Evolutionary conservation across 768 basidiomycete genomes (phyloP), one percentile per base, ranked within the genome.

Genomic region (Rhodotorula paludigena): DNA sequence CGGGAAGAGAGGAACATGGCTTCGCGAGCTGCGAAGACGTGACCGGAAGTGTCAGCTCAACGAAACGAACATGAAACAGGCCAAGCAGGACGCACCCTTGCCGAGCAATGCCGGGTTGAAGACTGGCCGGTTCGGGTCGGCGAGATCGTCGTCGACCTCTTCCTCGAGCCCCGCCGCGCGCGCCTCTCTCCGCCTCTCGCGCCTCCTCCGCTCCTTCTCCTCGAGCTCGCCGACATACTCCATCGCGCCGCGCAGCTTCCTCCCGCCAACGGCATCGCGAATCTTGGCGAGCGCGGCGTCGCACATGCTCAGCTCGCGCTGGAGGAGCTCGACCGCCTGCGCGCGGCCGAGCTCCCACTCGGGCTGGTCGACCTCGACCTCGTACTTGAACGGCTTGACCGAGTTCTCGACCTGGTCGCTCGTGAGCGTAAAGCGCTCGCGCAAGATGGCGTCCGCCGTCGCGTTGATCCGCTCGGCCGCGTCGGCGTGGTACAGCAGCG

Each of bases 361-460:
- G 48, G 87, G 81, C 21, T 85, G 83, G 69, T 97, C 92, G 21
- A 97, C 88, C 77, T 99, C 96, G 35, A 98, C 87, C 76, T 98
- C 94, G 76, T 96, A 94, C 81, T 99, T 99, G 84, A 86, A 97
- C 36, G 94, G 96, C 80, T 99, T 99, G 82, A 99, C 97, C 79
- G 91, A 94, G 78, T 98, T 99, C 63, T 99, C 96, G 23, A 99
- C 94, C 80, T 98, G 94, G 77, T 99, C 96, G 9, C 90, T 88
- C n/a, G 96, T 92, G 62, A 94, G 80, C 23, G 90, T 89, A 64
- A 97, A 89, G 11, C 94, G 85, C 75, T 98, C 94, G 65, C 94
- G 84, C 59, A 99, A 80, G 76, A 99, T 93, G 78, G 83, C 85
- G 79, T 98, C 93, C 16, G 89, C 90, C 77, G 97, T 96, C 75